These are phyloP conservation scores for Metschnikowia santaceciliae DNA, from an alignment of 805 yeast species.

Conservation along the genomic window DNA sequence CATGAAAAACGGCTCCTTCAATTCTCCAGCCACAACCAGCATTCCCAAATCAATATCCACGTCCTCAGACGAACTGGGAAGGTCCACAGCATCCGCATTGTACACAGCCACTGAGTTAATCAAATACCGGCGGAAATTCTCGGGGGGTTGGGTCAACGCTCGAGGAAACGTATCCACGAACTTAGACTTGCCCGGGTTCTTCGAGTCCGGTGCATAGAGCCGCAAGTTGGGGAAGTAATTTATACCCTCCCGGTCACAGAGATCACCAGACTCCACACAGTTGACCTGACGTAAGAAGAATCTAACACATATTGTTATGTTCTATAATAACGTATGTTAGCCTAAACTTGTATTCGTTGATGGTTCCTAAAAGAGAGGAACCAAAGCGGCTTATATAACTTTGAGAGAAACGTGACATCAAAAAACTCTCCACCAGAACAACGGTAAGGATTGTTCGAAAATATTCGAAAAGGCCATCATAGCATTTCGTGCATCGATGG, in stretches of 20 bases:
- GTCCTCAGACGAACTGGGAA: slow-evolving; percentile 39
- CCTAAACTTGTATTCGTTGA: no score
- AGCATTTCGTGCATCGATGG: no score
- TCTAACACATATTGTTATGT: no score
- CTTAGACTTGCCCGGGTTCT: slow-evolving; percentile 24
- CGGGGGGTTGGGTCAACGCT: slow-evolving; percentile 42
- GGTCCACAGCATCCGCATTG: slow-evolving; percentile 32
- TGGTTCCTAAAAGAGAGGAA: no score
- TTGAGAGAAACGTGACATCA: no score
- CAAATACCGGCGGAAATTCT: slow-evolving; percentile 50
- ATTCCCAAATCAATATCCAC: slow-evolving; percentile 42
- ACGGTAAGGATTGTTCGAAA: no score
- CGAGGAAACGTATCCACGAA: slow-evolving; percentile 45
- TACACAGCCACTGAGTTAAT: slow-evolving; percentile 50
- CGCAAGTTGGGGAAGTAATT: slow-evolving; percentile 65
- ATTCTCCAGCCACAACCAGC: slow-evolving; percentile 35
- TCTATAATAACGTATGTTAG: no score
- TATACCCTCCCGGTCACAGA: slow-evolving; percentile 50
- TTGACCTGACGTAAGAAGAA: slow-evolving; percentile 57
- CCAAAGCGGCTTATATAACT: no score
- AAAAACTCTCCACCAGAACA: no score
- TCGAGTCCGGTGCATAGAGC: slow-evolving; percentile 56
- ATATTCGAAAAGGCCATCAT: no score
- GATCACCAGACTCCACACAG: slow-evolving; percentile 51
- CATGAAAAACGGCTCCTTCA: no score